These are phyloP conservation scores for Arthrobotrys conoides DNA, from an alignment of 2,329 filamentous ascomycete genomes.

Conservation along the genomic window DNA sequence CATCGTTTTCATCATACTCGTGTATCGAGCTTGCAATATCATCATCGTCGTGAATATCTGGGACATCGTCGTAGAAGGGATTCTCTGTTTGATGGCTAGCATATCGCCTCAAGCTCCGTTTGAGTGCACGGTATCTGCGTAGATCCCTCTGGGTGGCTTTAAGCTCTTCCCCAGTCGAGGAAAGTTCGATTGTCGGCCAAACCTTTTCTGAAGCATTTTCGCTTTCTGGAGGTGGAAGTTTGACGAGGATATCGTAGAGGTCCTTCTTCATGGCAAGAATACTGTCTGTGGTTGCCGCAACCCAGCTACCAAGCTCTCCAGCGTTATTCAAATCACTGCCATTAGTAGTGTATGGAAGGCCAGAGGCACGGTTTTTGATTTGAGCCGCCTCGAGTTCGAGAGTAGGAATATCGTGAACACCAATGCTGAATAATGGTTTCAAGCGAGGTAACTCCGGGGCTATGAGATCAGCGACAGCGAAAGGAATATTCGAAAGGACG, in stretches of 20 bases:
- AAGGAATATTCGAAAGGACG: slow-evolving; percentile 89
- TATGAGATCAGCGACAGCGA: slow-evolving; percentile 72
- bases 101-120: slow-evolving; percentile 71
- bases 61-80: slow-evolving; percentile 65
- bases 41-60: slow-evolving; percentile 62
- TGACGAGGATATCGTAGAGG: slow-evolving; percentile 90
- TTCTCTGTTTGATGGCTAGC: slow-evolving; percentile 63
- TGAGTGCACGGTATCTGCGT: slow-evolving; percentile 80
- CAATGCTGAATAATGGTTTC: slow-evolving; percentile 89
- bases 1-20: slow-evolving; percentile 58
- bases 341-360: slow-evolving; percentile 64
- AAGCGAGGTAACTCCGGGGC: slow-evolving; percentile 70
- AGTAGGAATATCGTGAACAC: slow-evolving; percentile 90
- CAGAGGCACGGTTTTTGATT: slow-evolving; percentile 63
- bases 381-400: slow-evolving; percentile 75
- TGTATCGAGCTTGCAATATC: slow-evolving; percentile 52
- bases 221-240: slow-evolving; percentile 77
- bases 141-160: slow-evolving; percentile 93
- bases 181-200: slow-evolving; percentile 82
- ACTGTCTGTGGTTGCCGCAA: slow-evolving; percentile 95
- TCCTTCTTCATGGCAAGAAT: slow-evolving; percentile 88
- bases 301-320: slow-evolving; percentile 76
- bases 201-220: slow-evolving; percentile 73
- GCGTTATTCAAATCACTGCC: slow-evolving; percentile 63
- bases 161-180: slow-evolving; percentile 74